phyloP scores from a whole-genome alignment of 768 basidiomycete genomes.

The Podaxis sp. region DNA sequence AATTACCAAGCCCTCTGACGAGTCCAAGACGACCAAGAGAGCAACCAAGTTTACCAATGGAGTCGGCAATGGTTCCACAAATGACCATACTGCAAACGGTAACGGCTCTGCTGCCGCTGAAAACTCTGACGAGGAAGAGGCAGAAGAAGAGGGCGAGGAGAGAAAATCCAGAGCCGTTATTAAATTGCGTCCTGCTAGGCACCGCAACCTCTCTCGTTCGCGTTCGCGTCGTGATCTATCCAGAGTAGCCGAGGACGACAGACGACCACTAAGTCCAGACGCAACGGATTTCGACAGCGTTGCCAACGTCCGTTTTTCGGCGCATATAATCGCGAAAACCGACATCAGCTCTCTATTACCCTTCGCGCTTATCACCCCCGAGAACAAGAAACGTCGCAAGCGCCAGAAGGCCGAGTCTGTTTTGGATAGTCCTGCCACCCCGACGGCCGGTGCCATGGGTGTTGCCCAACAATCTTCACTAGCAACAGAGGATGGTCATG shows the following conservation, averaged over 20 bases:
- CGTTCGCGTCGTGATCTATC: slow-evolving; percentile 72
- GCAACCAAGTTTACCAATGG: slow-evolving; percentile 35
- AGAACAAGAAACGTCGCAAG: slow-evolving; percentile 43
- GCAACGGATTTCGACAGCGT: slow-evolving; percentile 64
- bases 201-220: slow-evolving; percentile 58
- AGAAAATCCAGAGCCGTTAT: slow-evolving; percentile 73
- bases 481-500: slow-evolving; percentile 41
- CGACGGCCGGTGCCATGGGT: slow-evolving; percentile 10
- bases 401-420: slow-evolving; percentile 32
- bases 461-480: slow-evolving; percentile 29
- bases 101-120: slow-evolving; percentile 24
- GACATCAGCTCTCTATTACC: slow-evolving; percentile 64
- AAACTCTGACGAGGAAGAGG: slow-evolving; percentile 33
- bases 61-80: slow-evolving; percentile 23
- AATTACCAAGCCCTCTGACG: slow-evolving; percentile 21
- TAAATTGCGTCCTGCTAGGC: slow-evolving; percentile 61
- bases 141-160: slow-evolving; percentile 48
- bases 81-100: slow-evolving; percentile 24
- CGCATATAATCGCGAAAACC: slow-evolving; percentile 59
- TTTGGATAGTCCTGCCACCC: slow-evolving; percentile 29
- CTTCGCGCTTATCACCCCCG: slow-evolving; percentile 80
- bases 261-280: slow-evolving; percentile 59
- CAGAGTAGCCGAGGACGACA: slow-evolving; percentile 55
- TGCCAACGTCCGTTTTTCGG: slow-evolving; percentile 77
- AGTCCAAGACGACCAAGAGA: slow-evolving; percentile 31